Base-by-base conservation (phyloP, 1,284 basidiomycete species). In the Apiotrichum gamsii region DNA sequence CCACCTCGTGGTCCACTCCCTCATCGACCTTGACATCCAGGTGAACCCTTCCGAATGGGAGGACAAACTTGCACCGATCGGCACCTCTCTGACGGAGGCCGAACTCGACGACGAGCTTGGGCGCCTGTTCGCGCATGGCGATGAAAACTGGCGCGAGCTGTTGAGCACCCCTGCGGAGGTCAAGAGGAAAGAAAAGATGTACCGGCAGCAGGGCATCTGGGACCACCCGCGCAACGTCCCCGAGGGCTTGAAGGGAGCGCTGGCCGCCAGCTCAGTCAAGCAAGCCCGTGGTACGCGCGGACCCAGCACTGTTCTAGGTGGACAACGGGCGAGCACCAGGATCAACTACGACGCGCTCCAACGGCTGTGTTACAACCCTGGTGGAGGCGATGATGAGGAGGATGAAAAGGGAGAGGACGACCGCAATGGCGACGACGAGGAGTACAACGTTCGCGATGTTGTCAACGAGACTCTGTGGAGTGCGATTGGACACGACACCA, bases 1-100 rank as follows among this genome's bases (percentile, higher is more conserved):
- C 0, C 57, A 61, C 32, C 44, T 47, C 33, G 54, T 67, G 5
- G 52, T 59, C 3, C 56, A 62, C 50, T 65, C 65, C 2, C 24
- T 62, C 5, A 19, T 48, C 23, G 35, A 38, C 19, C 40, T 58
- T 9, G 13, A 46, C 4, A 20, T 40, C 2, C 29, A 56, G 14
- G 43, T 58, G 14, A 30, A 47, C 13, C 34, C 35, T 14, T 43
- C 46, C n/a, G 4, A 5, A 2, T 24, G 40, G 15, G 39, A 47
- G 1, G 30, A 28, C 5, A 21, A 20, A 1, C 46, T 57, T 5
- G 43, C 44, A 3, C 46, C 52, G 3, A 23, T 18, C 1, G 43
- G 46, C 8, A 23, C 16, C 1, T 6, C 11, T 3, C 24, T 54
- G 1, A 20, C 35, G 19, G 33, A 28, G 1, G 32, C n/a, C 5